A percentile compares a stretch with the other conserved stretches of the same genome.
These are phyloP conservation scores for Chaetomium strumarium DNA, from an alignment of 2,329 filamentous ascomycete genomes.

Conservation along the genomic window DNA sequence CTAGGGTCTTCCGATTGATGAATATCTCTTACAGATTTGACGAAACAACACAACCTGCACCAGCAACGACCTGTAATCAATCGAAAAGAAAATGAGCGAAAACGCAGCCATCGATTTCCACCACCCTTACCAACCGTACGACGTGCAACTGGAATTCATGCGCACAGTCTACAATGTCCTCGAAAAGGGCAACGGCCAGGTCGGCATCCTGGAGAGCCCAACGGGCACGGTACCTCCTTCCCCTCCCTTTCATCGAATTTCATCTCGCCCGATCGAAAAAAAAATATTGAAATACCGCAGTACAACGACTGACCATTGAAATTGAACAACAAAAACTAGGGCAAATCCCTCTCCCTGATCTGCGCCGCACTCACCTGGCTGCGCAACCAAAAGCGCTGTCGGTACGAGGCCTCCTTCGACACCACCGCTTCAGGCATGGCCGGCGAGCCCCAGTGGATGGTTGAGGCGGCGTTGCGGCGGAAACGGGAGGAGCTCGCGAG, in stretches of 20 bases:
- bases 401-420: constrained; percentile 48
- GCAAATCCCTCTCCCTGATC: constrained; percentile 88
- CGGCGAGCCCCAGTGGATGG: constrained; percentile 79
- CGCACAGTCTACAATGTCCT: constrained; percentile 72
- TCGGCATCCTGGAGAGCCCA: constrained; percentile 90
- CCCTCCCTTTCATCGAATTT: neutral
- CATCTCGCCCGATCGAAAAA: neutral
- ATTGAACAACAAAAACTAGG: constrained; percentile 37
- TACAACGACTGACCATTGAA: neutral
- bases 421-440: constrained; percentile 40
- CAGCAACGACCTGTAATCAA: neutral
- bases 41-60: too few species aligned
- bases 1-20: neutral
- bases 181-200: constrained; percentile 61
- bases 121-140: constrained; percentile 82
- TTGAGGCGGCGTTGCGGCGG: constrained; percentile 67
- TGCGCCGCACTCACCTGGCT: constrained; percentile 88
- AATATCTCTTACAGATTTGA: too few species aligned
- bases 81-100: neutral
- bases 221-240: constrained; percentile 60
- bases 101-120: constrained; percentile 56
- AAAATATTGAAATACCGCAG: neutral
- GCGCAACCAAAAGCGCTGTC: constrained; percentile 66
- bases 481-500: constrained; percentile 61
- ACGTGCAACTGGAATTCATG: constrained; percentile 88